phyloP scores from a whole-genome alignment of 768 basidiomycete species.

The Cubamyces sp. region DNA sequence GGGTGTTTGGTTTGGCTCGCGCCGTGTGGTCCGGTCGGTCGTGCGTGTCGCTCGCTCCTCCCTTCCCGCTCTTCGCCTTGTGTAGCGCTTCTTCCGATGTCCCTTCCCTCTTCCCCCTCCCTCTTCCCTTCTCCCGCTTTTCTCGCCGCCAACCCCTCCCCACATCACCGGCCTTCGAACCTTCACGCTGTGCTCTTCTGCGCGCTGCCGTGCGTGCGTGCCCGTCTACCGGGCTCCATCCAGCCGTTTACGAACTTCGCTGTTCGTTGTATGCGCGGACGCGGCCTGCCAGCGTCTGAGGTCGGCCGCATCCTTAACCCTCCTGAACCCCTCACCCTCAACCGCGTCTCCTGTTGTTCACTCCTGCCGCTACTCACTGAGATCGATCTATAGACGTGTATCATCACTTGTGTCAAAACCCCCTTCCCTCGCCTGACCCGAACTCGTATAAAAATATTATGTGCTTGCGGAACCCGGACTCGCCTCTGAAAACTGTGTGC shows the following conservation, averaged over 20 bases:
- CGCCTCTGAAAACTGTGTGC: too few relatives aligned
- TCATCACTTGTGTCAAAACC: conserved; percentile 19
- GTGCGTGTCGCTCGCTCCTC: not conserved
- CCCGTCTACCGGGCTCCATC: not conserved
- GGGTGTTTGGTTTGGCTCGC: conserved; percentile 4
- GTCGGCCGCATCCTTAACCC: too few relatives aligned
- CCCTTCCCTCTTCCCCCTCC: not conserved
- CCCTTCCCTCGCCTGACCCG: not conserved
- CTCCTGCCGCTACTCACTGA: not conserved
- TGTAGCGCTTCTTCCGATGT: not conserved
- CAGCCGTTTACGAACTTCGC: not conserved
- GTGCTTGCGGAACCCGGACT: not conserved
- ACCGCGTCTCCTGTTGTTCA: too few relatives aligned
- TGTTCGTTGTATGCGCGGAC: not conserved
- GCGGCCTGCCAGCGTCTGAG: not conserved
- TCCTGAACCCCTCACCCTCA: too few relatives aligned
- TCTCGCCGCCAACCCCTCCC: not conserved
- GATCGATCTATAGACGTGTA: conserved; percentile 25
- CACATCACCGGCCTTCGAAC: not conserved
- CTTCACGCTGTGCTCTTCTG: too few relatives aligned
- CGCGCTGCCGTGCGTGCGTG: not conserved
- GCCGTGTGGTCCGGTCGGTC: not conserved
- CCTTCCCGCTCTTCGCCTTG: not conserved
- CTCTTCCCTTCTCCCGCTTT: not conserved
- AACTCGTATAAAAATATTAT: not conserved